phyloP scores from a whole-genome alignment of 139 green algal genomes.

The Protoeuglena noctilucae region DNA sequence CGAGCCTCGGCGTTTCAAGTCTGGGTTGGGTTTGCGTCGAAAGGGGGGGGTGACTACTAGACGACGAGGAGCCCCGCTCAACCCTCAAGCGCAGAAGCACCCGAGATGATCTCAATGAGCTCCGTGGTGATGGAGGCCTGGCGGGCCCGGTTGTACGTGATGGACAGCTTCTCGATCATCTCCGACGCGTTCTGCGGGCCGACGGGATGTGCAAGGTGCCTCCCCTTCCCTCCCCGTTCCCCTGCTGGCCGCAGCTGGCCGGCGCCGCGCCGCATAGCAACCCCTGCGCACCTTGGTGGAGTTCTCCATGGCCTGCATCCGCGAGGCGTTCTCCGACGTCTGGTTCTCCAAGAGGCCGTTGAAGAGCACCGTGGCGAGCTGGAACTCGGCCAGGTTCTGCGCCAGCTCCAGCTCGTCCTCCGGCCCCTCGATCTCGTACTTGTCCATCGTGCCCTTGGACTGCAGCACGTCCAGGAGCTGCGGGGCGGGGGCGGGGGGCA shows the following conservation, averaged over 20 bases:
- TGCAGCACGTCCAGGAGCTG: neutral
- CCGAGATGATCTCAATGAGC: constrained; percentile 96
- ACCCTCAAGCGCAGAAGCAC: constrained; percentile 53
- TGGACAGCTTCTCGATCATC: constrained; percentile 86
- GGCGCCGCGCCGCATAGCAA: too few species aligned
- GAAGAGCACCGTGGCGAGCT: constrained; percentile 84
- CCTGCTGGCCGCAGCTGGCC: too few species aligned
- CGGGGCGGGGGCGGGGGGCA: too few species aligned
- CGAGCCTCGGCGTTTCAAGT: too few species aligned
- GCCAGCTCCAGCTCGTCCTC: constrained; percentile 67
- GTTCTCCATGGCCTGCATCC: constrained; percentile 97
- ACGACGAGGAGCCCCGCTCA: neutral
- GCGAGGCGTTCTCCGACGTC: constrained; percentile 79
- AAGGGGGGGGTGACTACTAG: too few species aligned
- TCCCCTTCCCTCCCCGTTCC: too few species aligned
- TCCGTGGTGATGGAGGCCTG: constrained; percentile 93
- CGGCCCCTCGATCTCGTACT: constrained; percentile 87
- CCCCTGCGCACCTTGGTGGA: too few species aligned
- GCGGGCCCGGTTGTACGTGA: constrained; percentile 85
- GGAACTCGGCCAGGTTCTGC: constrained; percentile 87
- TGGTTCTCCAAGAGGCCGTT: constrained; percentile 93
- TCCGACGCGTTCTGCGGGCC: constrained; percentile 86
- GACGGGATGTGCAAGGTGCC: too few species aligned
- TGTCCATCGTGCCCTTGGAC: constrained; percentile 46
- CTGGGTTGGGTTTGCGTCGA: too few species aligned